A percentile compares a stretch with the other conserved stretches of the same genome.
Conservation (phyloP, 2,329 filamentous ascomycete genomes). For the Calonectria hongkongensis region DNA sequence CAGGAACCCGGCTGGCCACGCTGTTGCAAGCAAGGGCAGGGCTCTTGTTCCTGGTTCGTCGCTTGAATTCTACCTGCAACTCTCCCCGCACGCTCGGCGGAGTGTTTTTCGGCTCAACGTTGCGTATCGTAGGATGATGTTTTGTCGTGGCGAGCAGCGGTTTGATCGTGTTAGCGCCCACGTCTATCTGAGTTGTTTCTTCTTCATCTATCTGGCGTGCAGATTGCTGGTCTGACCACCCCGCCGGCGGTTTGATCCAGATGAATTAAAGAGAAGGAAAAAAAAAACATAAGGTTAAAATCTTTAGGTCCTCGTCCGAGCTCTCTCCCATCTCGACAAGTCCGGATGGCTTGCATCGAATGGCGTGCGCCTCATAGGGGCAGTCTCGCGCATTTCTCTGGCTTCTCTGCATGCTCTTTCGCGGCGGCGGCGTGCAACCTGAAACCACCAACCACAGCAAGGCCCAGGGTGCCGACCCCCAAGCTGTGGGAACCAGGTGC, state of each 20-base stretch:
- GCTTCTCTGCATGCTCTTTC: constrained; percentile 3
- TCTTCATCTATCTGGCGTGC: constrained; percentile 13
- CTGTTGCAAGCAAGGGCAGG: not conserved
- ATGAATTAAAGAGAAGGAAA: not conserved
- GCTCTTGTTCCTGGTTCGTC: not conserved
- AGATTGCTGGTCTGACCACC: not conserved
- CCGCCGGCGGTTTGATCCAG: not conserved
- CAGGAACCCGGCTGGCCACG: not conserved
- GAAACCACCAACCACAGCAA: constrained; percentile 46
- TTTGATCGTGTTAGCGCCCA: not conserved
- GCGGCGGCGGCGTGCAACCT: constrained; percentile 47
- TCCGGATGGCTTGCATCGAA: constrained; percentile 18
- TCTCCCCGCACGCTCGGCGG: constrained; percentile 22
- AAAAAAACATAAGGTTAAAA: constrained; percentile 20
- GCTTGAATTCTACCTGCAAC: constrained; percentile 20
- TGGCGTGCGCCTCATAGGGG: constrained; percentile 5
- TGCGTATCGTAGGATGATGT: not conserved
- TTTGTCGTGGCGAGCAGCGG: not conserved
- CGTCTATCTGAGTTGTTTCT: not conserved
- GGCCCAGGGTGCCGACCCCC: not conserved
- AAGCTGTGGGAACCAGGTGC: not conserved
- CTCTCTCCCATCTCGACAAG: not conserved
- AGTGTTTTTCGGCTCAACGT: constrained; percentile 10
- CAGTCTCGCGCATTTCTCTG: not conserved
- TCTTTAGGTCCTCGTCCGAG: not conserved